Evolutionary conservation across 345 rosid genomes (phyloP).

Genomic region (Populus pruinosa): DNA sequence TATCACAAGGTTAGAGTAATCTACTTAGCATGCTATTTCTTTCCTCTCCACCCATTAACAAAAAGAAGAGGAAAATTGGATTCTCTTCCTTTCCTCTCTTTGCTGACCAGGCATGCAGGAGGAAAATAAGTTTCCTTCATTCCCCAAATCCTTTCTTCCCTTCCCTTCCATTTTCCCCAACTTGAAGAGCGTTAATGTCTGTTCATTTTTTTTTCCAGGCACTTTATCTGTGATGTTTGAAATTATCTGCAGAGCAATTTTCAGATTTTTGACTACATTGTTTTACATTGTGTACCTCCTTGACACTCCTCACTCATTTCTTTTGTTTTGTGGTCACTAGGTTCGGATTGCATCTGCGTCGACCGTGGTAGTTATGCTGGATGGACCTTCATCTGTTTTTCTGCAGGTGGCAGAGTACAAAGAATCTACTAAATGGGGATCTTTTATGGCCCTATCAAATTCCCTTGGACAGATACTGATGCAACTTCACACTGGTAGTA

Average conservation of each 20-base stretch:
- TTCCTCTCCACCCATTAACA: neutral
- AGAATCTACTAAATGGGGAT: slow-evolving; percentile 64
- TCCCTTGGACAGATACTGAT: slow-evolving; percentile 80
- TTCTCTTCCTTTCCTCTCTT: neutral
- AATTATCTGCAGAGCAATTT: neutral
- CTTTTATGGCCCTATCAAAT: slow-evolving; percentile 77
- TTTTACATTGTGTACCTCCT: neutral
- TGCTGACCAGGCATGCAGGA: too few relatives aligned
- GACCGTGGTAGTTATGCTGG: slow-evolving; percentile 73
- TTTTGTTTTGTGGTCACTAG: slow-evolving; percentile 42
- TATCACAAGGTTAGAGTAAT: neutral
- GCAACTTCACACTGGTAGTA: slow-evolving; percentile 87
- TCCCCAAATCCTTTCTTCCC: neutral
- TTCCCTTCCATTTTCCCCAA: neutral
- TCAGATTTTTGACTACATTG: neutral
- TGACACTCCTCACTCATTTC: slow-evolving; percentile 14
- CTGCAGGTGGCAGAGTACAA: slow-evolving; percentile 91
- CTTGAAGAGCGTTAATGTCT: neutral
- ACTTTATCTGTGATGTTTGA: neutral
- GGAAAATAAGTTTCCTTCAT: neutral
- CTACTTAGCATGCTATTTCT: slow-evolving; percentile 3
- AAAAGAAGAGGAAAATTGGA: neutral
- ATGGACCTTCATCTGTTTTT: slow-evolving; percentile 77
- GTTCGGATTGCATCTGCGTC: slow-evolving; percentile 78
- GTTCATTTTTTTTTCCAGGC: neutral